phyloP scores from a whole-genome alignment of 176 grass and related monocot species.

The Elaeis guineensis region DNA sequence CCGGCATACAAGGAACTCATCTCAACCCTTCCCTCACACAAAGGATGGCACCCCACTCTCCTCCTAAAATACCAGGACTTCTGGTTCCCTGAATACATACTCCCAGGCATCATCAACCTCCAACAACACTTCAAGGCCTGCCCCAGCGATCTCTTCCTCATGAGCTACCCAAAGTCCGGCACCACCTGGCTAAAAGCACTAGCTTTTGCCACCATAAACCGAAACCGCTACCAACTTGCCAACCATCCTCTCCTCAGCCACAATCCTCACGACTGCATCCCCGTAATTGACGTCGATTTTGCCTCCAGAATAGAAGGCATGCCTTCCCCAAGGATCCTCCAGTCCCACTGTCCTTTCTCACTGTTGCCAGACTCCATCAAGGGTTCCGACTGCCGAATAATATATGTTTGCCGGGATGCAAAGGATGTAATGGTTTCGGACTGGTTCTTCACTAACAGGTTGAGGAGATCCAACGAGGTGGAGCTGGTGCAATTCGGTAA shows the following conservation, averaged over 20 bases:
- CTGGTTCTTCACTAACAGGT: conserved; percentile 6
- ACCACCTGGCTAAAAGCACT: conserved; percentile 60
- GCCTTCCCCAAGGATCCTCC: conserved; percentile 33
- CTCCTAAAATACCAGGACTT: conserved; percentile 18
- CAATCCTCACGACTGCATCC: conserved; percentile 30
- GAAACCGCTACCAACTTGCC: neutral
- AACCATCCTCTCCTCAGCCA: conserved; percentile 33
- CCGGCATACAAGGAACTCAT: no score
- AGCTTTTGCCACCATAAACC: conserved; percentile 24
- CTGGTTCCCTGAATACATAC: conserved; percentile 34
- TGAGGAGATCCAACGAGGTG: neutral
- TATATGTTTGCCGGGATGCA: conserved; percentile 21
- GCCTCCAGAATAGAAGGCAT: conserved; percentile 6
- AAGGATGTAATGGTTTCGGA: conserved; percentile 50
- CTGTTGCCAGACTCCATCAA: conserved; percentile 16
- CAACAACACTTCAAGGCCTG: conserved; percentile 28
- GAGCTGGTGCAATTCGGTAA: neutral
- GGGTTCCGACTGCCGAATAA: conserved; percentile 10
- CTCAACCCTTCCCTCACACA: no score
- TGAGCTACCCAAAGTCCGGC: conserved; percentile 39
- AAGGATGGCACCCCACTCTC: neutral
- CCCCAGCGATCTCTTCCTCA: conserved; percentile 38
- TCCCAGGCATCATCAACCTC: conserved; percentile 17
- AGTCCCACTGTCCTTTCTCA: conserved; percentile 29
- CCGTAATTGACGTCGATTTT: neutral